These are phyloP conservation scores for Flaveria ramosissima DNA, from an alignment of 129 eudicot genomes.

Conservation along the genomic window DNA sequence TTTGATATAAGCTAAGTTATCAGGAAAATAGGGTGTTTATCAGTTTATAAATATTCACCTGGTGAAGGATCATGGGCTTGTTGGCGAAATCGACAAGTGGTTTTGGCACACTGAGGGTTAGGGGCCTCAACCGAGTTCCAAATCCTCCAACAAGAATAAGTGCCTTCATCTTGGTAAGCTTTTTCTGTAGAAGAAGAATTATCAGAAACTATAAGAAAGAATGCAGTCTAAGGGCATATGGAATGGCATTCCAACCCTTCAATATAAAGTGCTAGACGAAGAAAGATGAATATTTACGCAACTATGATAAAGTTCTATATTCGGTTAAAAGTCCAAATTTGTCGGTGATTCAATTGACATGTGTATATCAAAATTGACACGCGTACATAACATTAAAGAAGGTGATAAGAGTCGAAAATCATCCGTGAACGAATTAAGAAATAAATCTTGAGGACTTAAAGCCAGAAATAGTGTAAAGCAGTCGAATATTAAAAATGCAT, in stretches of 20 bases:
- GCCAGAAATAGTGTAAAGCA: constrained; percentile 23
- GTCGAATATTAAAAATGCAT: constrained; percentile 18
- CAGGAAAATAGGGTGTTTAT: background rate
- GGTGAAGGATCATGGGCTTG: constrained; percentile 98
- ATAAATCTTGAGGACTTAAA: constrained; percentile 26
- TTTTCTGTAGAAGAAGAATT: constrained; percentile 33
- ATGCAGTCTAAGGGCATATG: constrained; percentile 20
- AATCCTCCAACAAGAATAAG: constrained; percentile 98
- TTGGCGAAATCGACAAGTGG: constrained; percentile 97
- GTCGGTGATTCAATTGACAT: constrained; percentile 38
- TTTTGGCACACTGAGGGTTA: constrained; percentile 87
- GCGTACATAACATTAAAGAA: constrained; percentile 29
- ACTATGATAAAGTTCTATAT: constrained; percentile 27
- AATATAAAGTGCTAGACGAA: constrained; percentile 39
- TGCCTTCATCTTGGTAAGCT: constrained; percentile 75
- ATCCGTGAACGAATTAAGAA: constrained; percentile 14
- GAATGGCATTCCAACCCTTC: constrained; percentile 13
- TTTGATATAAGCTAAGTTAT: constrained; percentile 7
- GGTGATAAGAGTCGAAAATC: constrained; percentile 29
- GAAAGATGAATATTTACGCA: constrained; percentile 47
- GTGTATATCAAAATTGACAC: constrained; percentile 40
- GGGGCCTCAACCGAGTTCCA: constrained; percentile 95
- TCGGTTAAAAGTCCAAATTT: constrained; percentile 23
- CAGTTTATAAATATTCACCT: constrained; percentile 47
- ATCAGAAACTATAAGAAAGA: constrained; percentile 30